phyloP scores from a whole-genome alignment of 1,284 basidiomycete species.

The Trichosporon faecale region DNA sequence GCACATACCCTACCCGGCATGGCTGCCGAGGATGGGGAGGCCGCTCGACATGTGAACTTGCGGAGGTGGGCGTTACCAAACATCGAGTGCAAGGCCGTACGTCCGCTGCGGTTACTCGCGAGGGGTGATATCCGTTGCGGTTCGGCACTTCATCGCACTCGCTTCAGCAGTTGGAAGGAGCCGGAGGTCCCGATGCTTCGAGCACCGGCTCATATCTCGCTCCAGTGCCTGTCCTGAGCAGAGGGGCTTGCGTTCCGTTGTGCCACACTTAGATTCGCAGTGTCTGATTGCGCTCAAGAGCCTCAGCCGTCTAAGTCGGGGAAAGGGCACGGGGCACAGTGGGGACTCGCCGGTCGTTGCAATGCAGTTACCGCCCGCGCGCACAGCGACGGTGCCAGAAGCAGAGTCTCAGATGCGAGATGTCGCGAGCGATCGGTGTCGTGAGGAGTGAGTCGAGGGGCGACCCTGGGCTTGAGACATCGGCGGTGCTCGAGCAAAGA shows the following conservation, averaged over 20 bases:
- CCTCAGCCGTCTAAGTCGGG: not conserved
- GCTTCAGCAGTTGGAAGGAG: not conserved
- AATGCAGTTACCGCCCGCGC: not conserved
- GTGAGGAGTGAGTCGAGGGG: not conserved
- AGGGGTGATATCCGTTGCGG: not conserved
- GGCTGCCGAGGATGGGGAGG: not conserved
- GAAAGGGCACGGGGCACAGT: not conserved
- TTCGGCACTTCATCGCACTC: not conserved
- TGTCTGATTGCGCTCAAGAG: no score
- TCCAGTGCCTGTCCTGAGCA: not conserved
- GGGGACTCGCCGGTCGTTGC: not conserved
- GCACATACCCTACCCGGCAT: not conserved
- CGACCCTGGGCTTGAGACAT: no score
- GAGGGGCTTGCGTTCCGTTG: not conserved
- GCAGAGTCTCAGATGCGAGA: not conserved
- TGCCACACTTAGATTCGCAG: not conserved
- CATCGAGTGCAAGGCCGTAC: not conserved
- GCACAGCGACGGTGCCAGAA: not conserved
- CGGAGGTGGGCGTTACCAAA: not conserved
- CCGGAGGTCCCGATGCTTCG: not conserved
- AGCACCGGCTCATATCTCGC: not conserved
- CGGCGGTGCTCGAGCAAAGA: no score
- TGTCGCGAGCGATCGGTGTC: not conserved
- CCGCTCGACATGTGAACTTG: not conserved
- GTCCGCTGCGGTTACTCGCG: not conserved